Base-by-base conservation (phyloP, 192 early-diverging fungal species). In the Backusella luteola region DNA sequence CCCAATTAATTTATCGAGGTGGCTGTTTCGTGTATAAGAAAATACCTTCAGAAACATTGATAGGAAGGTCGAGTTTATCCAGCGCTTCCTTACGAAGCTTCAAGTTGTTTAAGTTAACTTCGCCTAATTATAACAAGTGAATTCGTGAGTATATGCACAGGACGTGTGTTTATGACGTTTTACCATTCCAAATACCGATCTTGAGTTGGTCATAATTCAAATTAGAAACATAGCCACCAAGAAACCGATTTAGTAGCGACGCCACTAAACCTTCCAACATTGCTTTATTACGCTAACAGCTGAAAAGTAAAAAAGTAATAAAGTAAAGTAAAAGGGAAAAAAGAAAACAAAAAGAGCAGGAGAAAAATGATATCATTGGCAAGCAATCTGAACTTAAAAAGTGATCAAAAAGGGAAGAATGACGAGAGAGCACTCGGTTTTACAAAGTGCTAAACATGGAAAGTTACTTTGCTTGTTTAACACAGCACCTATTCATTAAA, bases 131-230 rank as follows among this genome's bases (percentile, higher is more conserved):
- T 52, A 39, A 39, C 19, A 52, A 17, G 67, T 68, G 41, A 34
- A 59, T 35, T 42, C 21, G 7, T 17, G 66, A 19, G 19, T 29
- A 35, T 46, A 49, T 71, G 26, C 11, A 36, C 1, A 44, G 15
- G 23, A 35, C 26, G 19, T 53, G 29, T 21, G 66, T 41, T 34
- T 71, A 38, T 36, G 14, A 41, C 4, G 17, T 66, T 76, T 32
- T 85, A 93, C 92, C 93, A 75, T 90, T 87, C 95, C 94, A 96
- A 36, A 96, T 91, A 26, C 91, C 94, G 29, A 96, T 87, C 73
- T 90, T 94, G 63, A 96, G 88, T 85, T 96, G 95, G 34, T 89
- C 90, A 34, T 90, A 93, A 75, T 95, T 93, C 9, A 96, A 84
- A 79, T 95, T 94, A 42, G 88, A 89, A 21, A 95, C 91, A 86